A percentile compares a stretch with the other conserved stretches of the same genome.
Conservation (phyloP, 2,329 filamentous ascomycete species). For the Fusarium coffeatum region DNA sequence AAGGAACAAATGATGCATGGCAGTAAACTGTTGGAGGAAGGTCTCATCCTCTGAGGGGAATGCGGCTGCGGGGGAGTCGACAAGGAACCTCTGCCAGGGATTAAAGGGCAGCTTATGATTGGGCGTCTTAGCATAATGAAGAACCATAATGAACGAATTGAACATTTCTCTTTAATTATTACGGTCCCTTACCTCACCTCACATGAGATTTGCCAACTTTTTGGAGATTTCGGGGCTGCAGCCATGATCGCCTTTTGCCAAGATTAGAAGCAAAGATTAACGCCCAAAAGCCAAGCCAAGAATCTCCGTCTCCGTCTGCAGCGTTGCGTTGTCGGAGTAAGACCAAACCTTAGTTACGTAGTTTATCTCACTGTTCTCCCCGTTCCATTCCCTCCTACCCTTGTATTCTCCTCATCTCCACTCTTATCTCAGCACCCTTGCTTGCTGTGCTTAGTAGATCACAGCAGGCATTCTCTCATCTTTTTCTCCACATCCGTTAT, state of each 20-base stretch:
- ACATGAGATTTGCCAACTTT: background rate
- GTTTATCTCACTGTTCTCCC: background rate
- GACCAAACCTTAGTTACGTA: slow-evolving; percentile 4
- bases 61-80: slow-evolving; percentile 17
- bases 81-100: slow-evolving; percentile 3
- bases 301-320: background rate
- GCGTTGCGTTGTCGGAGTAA: slow-evolving; percentile 24
- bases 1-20: slow-evolving; percentile 6
- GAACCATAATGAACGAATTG: slow-evolving; percentile 32
- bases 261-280: slow-evolving; percentile 1
- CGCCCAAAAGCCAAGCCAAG: background rate
- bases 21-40: slow-evolving; percentile 4
- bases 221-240: background rate
- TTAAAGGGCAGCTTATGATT: slow-evolving; percentile 13
- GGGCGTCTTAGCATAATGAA: slow-evolving; percentile 22
- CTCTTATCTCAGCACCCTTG: slow-evolving; percentile 28
- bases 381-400: background rate
- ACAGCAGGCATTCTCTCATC: background rate
- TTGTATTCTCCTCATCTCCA: slow-evolving; percentile 24
- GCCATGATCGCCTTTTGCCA: slow-evolving; percentile 8
- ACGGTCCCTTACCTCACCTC: background rate
- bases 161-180: slow-evolving; percentile 7
- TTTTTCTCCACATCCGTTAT: slow-evolving; percentile 21
- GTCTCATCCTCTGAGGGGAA: slow-evolving; percentile 26
- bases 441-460: background rate